Evolutionary conservation across 78 protist genomes (phyloP), one percentile per base, ranked within the genome.

Genomic region (Emiliania huxleyi): DNA sequence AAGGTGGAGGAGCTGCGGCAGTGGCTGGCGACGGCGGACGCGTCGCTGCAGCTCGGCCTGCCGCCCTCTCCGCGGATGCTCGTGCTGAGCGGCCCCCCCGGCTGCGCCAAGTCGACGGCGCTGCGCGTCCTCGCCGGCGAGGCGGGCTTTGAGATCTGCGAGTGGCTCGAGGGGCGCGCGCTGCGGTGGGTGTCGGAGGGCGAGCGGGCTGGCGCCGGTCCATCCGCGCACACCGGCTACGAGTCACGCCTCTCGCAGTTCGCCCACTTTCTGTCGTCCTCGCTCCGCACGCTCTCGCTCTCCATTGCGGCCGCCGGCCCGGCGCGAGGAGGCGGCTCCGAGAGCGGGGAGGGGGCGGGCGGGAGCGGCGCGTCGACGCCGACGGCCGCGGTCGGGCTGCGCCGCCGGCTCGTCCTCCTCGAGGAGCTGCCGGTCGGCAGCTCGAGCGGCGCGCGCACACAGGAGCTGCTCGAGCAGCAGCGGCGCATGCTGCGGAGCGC

Each of bases 61-160:
- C 81, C 22, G 26, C 75, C 75, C 23, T 44, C 62, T 12, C 22
- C 79, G 8, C 91, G 94, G 19, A 38, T 93, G 37, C 93, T 91
- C 37, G n/a, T 77, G 33, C 40, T 94, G 40, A 43, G 90, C 48
- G 97, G 97, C 23, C 90, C 38, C 26, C 92, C 94, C 93, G 97
- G 97, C 43, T 8, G 90, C 18, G 97, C 95, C 42, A 95, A 95
- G 90, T 69, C 94, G 43, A 95, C 97, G 18, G 37, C 94, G 85
- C 95, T 95, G 56, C 55, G 87, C 25, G 37, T 91, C 22, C 33
- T 95, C n/a, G 94, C 95, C 26, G 91, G 91, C 4, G 85, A 77
- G 85, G 26, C 4, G 33, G 46, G 48, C 48, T 77, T 77, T 15
- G 85, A 77, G 85, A 1, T 40, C 26, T 77, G 85, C 48, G 85